These are phyloP conservation scores for Xylaria multiplex DNA, from an alignment of 2,329 filamentous ascomycete genomes.

Conservation along the genomic window DNA sequence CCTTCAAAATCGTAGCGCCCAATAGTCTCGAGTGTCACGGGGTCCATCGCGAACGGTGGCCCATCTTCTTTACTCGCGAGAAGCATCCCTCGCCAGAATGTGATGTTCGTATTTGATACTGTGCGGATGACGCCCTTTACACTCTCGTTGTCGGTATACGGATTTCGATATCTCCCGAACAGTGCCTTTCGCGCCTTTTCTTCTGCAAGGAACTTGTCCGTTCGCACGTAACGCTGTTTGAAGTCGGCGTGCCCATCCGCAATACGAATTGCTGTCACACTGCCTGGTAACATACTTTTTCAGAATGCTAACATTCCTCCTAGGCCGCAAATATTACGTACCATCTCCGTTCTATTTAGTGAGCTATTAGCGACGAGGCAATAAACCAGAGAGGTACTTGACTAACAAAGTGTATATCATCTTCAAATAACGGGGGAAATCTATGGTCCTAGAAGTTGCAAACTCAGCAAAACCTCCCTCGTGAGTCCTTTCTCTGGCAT, in stretches of 20 bases:
- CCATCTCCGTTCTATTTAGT: constrained; percentile 44
- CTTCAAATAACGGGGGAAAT: constrained; percentile 64
- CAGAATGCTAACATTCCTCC: constrained; percentile 31
- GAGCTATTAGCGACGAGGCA: constrained; percentile 20
- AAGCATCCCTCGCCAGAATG: constrained; percentile 65
- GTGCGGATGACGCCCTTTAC: constrained; percentile 66
- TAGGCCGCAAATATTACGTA: constrained; percentile 25
- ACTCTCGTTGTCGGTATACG: constrained; percentile 64
- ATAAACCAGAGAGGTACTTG: background rate
- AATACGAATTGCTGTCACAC: constrained; percentile 55
- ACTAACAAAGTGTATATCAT: constrained; percentile 55
- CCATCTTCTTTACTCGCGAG: constrained; percentile 66
- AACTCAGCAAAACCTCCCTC: background rate
- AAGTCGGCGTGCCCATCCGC: constrained; percentile 54
- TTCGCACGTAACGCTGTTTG: constrained; percentile 56
- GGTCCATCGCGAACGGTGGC: constrained; percentile 62
- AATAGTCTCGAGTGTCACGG: constrained; percentile 59
- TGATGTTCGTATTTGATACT: constrained; percentile 68
- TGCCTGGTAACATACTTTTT: constrained; percentile 48
- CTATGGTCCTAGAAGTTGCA: constrained; percentile 53
- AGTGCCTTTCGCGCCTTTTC: constrained; percentile 49
- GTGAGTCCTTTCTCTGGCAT: background rate
- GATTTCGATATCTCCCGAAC: constrained; percentile 67
- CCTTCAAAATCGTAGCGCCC: constrained; percentile 63
- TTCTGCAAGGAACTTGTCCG: constrained; percentile 51